These are phyloP conservation scores for Aspergillus taichungensis DNA, from an alignment of 495 filamentous ascomycete species.

Conservation along the genomic window DNA sequence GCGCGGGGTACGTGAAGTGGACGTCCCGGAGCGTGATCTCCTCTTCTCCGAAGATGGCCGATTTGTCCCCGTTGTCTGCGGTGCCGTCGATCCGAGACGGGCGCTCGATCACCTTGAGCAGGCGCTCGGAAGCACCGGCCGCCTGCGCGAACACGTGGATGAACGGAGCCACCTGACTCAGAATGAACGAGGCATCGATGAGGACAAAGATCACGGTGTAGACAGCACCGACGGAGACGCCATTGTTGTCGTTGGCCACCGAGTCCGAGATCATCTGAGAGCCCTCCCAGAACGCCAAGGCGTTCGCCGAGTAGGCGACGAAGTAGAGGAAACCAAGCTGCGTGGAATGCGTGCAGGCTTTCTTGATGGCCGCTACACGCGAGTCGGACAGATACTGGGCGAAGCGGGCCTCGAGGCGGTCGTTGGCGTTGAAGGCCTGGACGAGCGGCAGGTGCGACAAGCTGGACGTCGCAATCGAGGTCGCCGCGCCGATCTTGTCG, in stretches of 20 bases:
- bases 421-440: constrained; percentile 38
- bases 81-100: constrained; percentile 42
- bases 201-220: constrained; percentile 59
- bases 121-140: constrained; percentile 42
- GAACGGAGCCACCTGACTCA: constrained; percentile 55
- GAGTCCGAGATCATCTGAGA: constrained; percentile 44
- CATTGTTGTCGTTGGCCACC: constrained; percentile 25
- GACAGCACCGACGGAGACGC: constrained; percentile 44
- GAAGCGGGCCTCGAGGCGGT: constrained; percentile 42
- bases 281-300: constrained; percentile 58
- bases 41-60: constrained; percentile 18
- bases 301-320: constrained; percentile 53
- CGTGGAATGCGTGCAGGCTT: constrained; percentile 44
- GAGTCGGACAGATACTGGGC: constrained; percentile 32
- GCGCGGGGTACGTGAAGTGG: constrained; percentile 51
- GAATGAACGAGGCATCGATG: constrained; percentile 52
- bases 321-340: constrained; percentile 57
- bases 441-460: constrained; percentile 37
- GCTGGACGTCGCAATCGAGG: constrained; percentile 38
- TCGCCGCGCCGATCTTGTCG: constrained; percentile 36
- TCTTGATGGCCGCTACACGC: constrained; percentile 46
- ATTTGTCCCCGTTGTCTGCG: constrained; percentile 22
- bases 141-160: constrained; percentile 53
- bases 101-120: constrained; percentile 43
- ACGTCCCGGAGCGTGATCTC: constrained; percentile 43